Conservation (phyloP, 306 rosid species). For the Fragaria iinumae region DNA sequence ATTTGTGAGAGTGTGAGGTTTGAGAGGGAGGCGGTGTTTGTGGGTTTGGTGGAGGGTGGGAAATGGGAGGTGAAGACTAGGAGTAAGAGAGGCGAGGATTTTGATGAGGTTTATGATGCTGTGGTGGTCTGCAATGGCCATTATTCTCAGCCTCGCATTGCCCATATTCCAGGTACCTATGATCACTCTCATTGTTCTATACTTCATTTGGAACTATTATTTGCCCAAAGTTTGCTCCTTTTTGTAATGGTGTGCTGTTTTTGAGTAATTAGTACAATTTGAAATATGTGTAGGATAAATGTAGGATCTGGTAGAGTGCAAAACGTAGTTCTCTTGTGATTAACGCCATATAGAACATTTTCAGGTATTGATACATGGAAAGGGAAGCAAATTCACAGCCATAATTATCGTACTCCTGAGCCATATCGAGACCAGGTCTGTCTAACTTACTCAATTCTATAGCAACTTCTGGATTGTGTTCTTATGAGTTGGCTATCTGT, state of each 20-base stretch:
- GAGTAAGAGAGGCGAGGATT: constrained; percentile 26
- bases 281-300: not conserved
- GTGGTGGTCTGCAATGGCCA: constrained; percentile 50
- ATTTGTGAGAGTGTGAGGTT: constrained; percentile 35
- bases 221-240: not conserved
- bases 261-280: not conserved
- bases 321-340: not conserved
- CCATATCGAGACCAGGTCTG: constrained; percentile 57
- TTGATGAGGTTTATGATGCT: constrained; percentile 37
- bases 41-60: constrained; percentile 26
- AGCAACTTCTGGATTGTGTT: not conserved
- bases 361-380: constrained; percentile 43
- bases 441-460: not conserved
- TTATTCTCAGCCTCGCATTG: constrained; percentile 36
- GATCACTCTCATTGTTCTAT: not conserved
- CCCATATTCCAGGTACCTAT: constrained; percentile 38
- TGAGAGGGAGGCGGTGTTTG: constrained; percentile 40
- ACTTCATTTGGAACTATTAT: not conserved
- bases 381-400: constrained; percentile 48
- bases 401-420: constrained; percentile 43
- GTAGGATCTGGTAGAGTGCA: not conserved
- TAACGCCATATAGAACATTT: not conserved
- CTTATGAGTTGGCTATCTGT: not conserved
- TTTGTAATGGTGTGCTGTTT: not conserved
- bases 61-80: constrained; percentile 38